phyloP scores from a whole-genome alignment of 805 yeast species.

The Starmerella khaoyaiensis region DNA sequence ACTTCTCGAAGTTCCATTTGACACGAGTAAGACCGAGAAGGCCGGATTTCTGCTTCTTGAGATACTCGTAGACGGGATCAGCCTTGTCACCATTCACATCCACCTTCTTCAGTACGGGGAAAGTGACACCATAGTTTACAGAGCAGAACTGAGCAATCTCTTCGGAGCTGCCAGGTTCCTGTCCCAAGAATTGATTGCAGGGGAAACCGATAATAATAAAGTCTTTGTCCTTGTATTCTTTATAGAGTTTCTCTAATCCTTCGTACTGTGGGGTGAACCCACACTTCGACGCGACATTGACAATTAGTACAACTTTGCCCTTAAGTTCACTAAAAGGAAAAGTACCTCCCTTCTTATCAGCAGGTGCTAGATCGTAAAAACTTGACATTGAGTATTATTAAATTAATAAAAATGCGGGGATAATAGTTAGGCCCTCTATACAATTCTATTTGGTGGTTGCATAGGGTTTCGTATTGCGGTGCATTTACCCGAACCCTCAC shows the following conservation, averaged over 20 bases:
- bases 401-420: slow-evolving; percentile 2
- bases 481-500: too few relatives aligned
- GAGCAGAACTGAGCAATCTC: slow-evolving; percentile 65
- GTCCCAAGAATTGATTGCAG: slow-evolving; percentile 80
- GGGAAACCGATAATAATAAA: slow-evolving; percentile 74
- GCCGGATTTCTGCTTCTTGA: slow-evolving; percentile 54
- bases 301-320: slow-evolving; percentile 73
- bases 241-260: slow-evolving; percentile 57
- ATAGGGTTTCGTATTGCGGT: too few relatives aligned
- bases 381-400: slow-evolving; percentile 40
- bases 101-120: slow-evolving; percentile 76
- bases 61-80: slow-evolving; percentile 67
- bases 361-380: slow-evolving; percentile 57
- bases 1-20: slow-evolving; percentile 74
- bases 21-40: slow-evolving; percentile 55
- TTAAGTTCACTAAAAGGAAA: slow-evolving; percentile 48
- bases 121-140: slow-evolving; percentile 76
- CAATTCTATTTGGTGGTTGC: background rate
- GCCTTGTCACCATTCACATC: slow-evolving; percentile 79
- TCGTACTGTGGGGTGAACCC: slow-evolving; percentile 66
- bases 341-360: slow-evolving; percentile 46
- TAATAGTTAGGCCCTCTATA: background rate
- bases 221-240: slow-evolving; percentile 51
- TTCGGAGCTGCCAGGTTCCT: slow-evolving; percentile 53
- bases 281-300: slow-evolving; percentile 83